Evolutionary conservation across 2,329 filamentous ascomycete genomes (phyloP), one percentile per base, ranked within the genome.

Genomic region (Fusarium secorum): DNA sequence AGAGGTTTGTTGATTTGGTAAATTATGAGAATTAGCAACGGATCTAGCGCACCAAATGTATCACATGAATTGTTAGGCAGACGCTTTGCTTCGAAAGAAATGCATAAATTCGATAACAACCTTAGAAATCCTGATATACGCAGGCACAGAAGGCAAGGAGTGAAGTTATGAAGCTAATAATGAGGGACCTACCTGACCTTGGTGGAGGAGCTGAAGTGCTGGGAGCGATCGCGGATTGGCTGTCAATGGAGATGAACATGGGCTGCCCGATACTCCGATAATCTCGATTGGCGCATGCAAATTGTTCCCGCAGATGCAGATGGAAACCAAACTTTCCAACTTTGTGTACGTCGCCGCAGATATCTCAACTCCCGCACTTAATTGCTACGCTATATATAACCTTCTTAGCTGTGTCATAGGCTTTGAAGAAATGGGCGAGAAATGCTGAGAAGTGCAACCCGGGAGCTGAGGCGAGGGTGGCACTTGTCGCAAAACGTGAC

Each of bases 391-490:
- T 20, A 24, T 38, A 57, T 53, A 17, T 17, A 11, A 24, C 10
- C 39, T 30, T 54, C 32, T 33, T 36, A 54, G 52, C 42, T 30
- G 54, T 28, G 30, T 39, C 26, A 17, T 32, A 42, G 54, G 42
- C 46, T 52, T 60, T 64, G 74, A 64, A 76, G 73, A 69, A 64
- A 81, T 81, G 79, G 78, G 67, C 75, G 79, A 79, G 77, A 68
- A 67, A 81, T 81, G 80, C 77, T 81, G 72, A 77, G 75, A 74
- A 78, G 76, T 71, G 76, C 71, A 65, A 74, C 70, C 70, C 74
- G 76, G 75, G 74, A 78, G 76, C 72, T 80, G 75, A 71, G 71
- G 63, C 75, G 68, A 70, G 71, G 72, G 71, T 78, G 75, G 74
- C 75, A 65, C 60, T 60, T 66, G 67, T 70, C 70, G 67, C 72